Evolutionary conservation across 495 filamentous ascomycete species (phyloP), one percentile per base, ranked within the genome.

Genomic region (Daldinia childiae): DNA sequence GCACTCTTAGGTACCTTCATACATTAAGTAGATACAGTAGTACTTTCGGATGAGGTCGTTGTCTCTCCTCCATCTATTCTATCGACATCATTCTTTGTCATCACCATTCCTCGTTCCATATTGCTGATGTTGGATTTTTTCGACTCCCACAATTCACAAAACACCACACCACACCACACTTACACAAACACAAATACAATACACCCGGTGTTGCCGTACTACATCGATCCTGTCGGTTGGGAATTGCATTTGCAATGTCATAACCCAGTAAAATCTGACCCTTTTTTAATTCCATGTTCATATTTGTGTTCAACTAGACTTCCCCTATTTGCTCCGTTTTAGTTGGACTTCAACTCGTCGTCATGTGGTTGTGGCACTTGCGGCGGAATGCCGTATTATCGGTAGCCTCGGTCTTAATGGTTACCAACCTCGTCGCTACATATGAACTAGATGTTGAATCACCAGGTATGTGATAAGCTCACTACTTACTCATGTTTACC

Each of bases 371-470:
- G 57, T 36, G 45, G 70, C 48, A 52, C 52, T 66, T 45, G 27
- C 66, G 66, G 66, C 57, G 57, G 36, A 58, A 66, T 58, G 65
- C 70, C 38, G 24, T 52, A 43, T 59, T 57, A 55, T 43, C 57
- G 57, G 70, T 54, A 73, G 39, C 48, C 51, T 69, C 71, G 58
- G 43, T 59, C 30, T 59, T 73, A 39, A 60, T 69, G 58, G 36
- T 36, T 30, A 17, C 29, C 15, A 34, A 58, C 34, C 41, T 69
- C 45, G 65, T 66, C 36, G 45, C 62, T 19, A 27, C 68, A 52
- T 74, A 74, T 36, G 64, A 74, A 3, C 59, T 74, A 5, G 64
- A 74, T 45, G 57, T 67, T 30, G 17, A 68, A 51, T 74, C 72
- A 24, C 29, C 63, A 64, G 59, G 72, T 74, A 52, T 54, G 68